Conservation (phyloP, 139 green algal species). For the Chlorella vulgaris region DNA sequence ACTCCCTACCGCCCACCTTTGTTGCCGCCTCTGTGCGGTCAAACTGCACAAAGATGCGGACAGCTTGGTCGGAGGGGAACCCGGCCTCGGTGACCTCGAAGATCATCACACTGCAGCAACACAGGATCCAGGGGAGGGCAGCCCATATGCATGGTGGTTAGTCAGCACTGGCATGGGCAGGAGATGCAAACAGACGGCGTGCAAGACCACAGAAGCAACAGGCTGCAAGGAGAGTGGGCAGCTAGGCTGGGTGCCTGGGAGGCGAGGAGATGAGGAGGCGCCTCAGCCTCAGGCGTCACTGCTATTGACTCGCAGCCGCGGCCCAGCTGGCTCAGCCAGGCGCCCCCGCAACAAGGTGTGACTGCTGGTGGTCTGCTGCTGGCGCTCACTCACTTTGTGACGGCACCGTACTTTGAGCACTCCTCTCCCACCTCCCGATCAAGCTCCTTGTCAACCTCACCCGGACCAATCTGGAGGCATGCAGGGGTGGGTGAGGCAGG, state of each 20-base stretch:
- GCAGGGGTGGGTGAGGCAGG: not conserved
- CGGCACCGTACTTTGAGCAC: slow-evolving; percentile 88
- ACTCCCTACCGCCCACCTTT: slow-evolving; percentile 49
- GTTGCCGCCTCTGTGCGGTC: slow-evolving; percentile 72
- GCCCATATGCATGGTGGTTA: no score
- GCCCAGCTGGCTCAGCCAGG: no score
- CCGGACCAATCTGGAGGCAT: slow-evolving; percentile 72
- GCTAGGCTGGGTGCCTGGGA: no score
- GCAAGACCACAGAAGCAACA: no score
- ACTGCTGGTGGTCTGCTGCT: no score
- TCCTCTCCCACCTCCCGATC: slow-evolving; percentile 93
- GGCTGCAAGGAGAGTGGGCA: no score
- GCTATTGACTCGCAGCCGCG: not conserved
- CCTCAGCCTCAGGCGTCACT: no score
- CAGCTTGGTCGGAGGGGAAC: slow-evolving; percentile 70
- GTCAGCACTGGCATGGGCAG: no score
- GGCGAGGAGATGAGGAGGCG: no score
- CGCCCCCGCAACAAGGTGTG: no score
- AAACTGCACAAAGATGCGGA: slow-evolving; percentile 93
- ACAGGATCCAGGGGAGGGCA: not conserved
- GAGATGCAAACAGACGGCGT: no score
- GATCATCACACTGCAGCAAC: slow-evolving; percentile 76
- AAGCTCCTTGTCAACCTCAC: slow-evolving; percentile 90
- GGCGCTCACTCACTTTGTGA: slow-evolving; percentile 50
- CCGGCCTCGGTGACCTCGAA: slow-evolving; percentile 87